Percentiles rank a stretch among this genome's conserved stretches.
phyloP scores from a whole-genome alignment of 75 land plant genomes.

The Sequoia sempervirens region DNA sequence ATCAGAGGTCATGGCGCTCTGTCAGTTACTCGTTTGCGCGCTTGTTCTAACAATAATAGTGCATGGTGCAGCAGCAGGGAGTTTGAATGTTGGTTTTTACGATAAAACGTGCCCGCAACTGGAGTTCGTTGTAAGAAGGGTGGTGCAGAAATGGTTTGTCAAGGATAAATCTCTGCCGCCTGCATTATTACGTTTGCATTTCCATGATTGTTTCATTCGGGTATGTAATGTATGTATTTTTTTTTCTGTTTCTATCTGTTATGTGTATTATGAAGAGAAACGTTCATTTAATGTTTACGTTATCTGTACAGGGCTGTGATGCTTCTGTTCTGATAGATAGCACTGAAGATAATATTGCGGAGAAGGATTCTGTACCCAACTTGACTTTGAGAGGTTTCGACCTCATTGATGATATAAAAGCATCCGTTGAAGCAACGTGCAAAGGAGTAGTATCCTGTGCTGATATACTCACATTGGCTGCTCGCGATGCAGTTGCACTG shows the following conservation, averaged over 20 bases:
- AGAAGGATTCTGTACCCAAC: constrained; percentile 42
- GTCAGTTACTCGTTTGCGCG: too few relatives aligned
- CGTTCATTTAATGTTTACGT: neutral
- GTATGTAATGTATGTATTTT: neutral
- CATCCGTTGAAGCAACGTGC: constrained; percentile 21
- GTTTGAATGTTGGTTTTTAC: neutral
- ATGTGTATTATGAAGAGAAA: too few relatives aligned
- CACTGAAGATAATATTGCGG: constrained; percentile 15
- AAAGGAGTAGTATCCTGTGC: constrained; percentile 37
- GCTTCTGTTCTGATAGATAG: constrained; percentile 38
- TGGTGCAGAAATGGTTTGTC: neutral
- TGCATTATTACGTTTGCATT: constrained; percentile 4
- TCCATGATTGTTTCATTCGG: neutral
- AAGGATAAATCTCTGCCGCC: neutral
- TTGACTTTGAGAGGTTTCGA: constrained; percentile 29
- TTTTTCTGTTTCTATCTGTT: neutral
- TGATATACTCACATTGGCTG: constrained; percentile 38
- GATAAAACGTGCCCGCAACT: neutral
- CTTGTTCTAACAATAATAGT: too few relatives aligned
- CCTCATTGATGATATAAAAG: constrained; percentile 36
- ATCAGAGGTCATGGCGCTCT: too few relatives aligned
- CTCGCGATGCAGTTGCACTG: constrained; percentile 35
- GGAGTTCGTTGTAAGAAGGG: neutral
- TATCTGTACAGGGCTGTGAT: constrained; percentile 37
- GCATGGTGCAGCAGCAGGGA: neutral